phyloP scores from a whole-genome alignment of 305 asterid genomes.

The Solanum hybrid region DNA sequence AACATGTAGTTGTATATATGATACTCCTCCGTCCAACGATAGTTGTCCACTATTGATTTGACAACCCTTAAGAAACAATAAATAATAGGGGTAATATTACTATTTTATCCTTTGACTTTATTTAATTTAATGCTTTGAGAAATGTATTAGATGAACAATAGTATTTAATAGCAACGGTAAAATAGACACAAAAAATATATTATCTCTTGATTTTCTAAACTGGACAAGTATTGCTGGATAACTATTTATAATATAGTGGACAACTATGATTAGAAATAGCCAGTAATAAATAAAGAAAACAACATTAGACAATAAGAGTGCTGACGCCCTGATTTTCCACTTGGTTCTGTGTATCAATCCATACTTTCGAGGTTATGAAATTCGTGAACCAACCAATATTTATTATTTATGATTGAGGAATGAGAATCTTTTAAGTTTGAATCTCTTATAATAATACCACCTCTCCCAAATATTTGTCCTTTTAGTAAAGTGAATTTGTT shows the following conservation, averaged over 20 bases:
- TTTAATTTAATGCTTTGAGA: background rate
- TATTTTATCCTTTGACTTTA: background rate
- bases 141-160: background rate
- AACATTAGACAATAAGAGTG: background rate
- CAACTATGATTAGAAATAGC: too few species aligned
- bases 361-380: background rate
- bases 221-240: background rate
- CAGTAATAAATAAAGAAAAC: background rate
- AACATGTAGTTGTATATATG: background rate
- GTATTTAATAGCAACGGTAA: background rate
- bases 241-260: too few species aligned
- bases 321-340: background rate
- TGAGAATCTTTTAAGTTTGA: background rate
- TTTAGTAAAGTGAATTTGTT: background rate
- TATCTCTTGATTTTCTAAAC: too few species aligned
- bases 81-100: background rate
- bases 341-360: slow-evolving; percentile 6
- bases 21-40: background rate
- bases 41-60: background rate
- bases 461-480: background rate
- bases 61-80: too few species aligned
- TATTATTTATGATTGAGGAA: background rate
- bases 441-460: background rate
- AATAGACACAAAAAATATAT: background rate
- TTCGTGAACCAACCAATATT: background rate